phyloP scores from a whole-genome alignment of 169 alveolate genomes.

The Eimeria acervulina region DNA sequence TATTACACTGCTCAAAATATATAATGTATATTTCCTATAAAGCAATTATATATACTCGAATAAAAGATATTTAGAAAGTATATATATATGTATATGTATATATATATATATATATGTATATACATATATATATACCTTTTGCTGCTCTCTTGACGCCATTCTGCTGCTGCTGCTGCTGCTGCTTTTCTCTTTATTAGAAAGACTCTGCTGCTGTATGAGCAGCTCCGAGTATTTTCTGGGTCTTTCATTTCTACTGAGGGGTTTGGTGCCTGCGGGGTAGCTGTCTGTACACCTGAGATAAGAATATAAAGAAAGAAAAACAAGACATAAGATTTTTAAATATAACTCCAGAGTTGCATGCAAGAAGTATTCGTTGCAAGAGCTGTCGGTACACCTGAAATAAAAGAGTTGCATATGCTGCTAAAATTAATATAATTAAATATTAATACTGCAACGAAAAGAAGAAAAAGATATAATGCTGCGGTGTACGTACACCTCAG shows the following conservation, averaged over 20 bases:
- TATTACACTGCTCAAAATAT: too few relatives aligned
- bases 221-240: neutral
- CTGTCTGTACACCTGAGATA: neutral
- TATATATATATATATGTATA: too few relatives aligned
- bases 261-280: neutral
- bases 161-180: slow-evolving; percentile 49
- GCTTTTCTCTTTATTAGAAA: neutral
- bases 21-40: too few relatives aligned
- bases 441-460: neutral
- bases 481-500: slow-evolving; percentile 24
- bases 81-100: too few relatives aligned
- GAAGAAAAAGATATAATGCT: neutral
- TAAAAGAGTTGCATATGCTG: neutral
- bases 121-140: neutral
- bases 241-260: neutral
- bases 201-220: neutral
- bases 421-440: neutral
- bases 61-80: too few relatives aligned
- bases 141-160: neutral
- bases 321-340: neutral
- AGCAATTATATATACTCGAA: too few relatives aligned
- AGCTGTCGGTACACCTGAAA: neutral
- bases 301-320: too few relatives aligned
- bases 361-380: too few relatives aligned
- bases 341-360: neutral